phyloP scores from a whole-genome alignment of 2,329 filamentous ascomycete genomes.

The Trichoderma asperellum region DNA sequence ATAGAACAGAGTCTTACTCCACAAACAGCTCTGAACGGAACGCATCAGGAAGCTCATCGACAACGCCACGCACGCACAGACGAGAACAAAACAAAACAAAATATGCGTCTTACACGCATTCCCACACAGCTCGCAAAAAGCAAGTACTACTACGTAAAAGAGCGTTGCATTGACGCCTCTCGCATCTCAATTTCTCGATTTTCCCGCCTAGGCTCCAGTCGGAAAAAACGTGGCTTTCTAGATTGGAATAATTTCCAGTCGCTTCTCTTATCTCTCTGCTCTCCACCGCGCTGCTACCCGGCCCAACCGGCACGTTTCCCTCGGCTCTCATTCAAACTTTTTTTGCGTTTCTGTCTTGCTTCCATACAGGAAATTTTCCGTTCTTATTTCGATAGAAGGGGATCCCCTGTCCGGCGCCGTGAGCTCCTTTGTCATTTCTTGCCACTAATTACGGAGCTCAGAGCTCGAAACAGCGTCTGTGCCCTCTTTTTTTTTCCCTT shows the following conservation, averaged over 20 bases:
- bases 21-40: neutral
- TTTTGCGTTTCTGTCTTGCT: neutral
- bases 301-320: constrained; percentile 23
- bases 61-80: neutral
- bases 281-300: constrained; percentile 1
- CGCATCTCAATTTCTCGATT: neutral
- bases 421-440: constrained; percentile 18
- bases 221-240: constrained; percentile 14
- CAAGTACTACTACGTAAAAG: neutral
- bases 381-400: neutral
- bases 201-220: neutral
- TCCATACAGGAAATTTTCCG: neutral
- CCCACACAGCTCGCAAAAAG: neutral
- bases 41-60: constrained; percentile 17
- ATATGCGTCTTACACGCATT: constrained; percentile 20
- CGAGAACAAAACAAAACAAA: neutral
- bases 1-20: neutral
- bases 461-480: neutral
- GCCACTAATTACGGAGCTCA: neutral
- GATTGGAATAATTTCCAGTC: neutral
- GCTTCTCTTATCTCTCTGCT: neutral
- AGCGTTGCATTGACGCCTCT: neutral
- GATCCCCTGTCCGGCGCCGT: neutral
- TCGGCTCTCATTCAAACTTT: neutral
- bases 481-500: neutral